Evolutionary conservation across 306 rosid genomes (phyloP).

Genomic region (Pyrus communis): DNA sequence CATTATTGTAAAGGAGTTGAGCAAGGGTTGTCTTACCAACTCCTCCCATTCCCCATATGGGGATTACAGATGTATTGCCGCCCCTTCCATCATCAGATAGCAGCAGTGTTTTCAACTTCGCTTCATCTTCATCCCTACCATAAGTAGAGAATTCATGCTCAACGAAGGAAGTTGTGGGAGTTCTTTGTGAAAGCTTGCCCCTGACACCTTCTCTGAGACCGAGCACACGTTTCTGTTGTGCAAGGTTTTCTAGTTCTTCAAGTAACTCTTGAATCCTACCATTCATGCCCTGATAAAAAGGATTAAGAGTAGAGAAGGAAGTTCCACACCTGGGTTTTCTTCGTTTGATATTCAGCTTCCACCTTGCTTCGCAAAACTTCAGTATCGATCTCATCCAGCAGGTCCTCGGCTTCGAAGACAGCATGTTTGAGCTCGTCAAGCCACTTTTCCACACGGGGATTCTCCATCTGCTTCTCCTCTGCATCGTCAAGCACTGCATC

Average conservation of each 20-base stretch:
- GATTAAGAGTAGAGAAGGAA: not conserved
- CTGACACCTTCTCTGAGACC: not conserved
- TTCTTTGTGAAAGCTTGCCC: not conserved
- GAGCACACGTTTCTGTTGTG: not conserved
- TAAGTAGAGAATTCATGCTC: not conserved
- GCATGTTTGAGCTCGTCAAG: not conserved
- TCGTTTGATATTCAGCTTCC: not conserved
- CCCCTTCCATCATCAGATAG: not conserved
- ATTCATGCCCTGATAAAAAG: not conserved
- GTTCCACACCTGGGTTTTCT: not conserved
- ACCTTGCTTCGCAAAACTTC: not conserved
- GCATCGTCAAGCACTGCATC: not conserved
- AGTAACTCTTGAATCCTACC: not conserved
- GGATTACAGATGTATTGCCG: not conserved
- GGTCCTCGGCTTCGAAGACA: not conserved
- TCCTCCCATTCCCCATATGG: not conserved
- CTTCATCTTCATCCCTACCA: not conserved
- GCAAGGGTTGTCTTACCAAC: slow-evolving; percentile 1
- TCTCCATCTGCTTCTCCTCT: not conserved
- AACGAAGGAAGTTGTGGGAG: not conserved
- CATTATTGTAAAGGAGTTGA: not conserved
- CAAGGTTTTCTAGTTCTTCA: not conserved
- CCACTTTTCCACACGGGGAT: not conserved
- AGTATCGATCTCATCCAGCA: not conserved
- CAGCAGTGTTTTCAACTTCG: not conserved